phyloP scores from a whole-genome alignment of 345 rosid genomes.

The Dipteronia sinensis region DNA sequence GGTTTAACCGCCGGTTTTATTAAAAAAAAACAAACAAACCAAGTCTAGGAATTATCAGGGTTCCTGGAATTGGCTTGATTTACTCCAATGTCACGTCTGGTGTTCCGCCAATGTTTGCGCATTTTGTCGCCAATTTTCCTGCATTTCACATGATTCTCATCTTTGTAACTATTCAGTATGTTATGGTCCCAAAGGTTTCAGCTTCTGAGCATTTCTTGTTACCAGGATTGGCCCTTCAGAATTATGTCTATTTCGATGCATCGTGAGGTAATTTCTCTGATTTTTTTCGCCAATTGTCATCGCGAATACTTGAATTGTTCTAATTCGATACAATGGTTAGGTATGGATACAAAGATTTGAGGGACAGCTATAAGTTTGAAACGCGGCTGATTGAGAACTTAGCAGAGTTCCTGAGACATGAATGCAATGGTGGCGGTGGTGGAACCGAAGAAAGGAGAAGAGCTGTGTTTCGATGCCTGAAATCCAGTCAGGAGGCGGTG shows the following conservation, averaged over 20 bases:
- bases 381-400: slow-evolving; percentile 28
- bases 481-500: slow-evolving; percentile 23
- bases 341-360: slow-evolving; percentile 35
- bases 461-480: slow-evolving; percentile 19
- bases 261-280: slow-evolving; percentile 25
- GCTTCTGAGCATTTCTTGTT: slow-evolving; percentile 20
- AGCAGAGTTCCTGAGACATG: slow-evolving; percentile 20
- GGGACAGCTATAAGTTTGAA: slow-evolving; percentile 33
- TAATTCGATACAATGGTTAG: slow-evolving; percentile 1
- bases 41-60: slow-evolving; percentile 32
- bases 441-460: slow-evolving; percentile 1
- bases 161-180: slow-evolving; percentile 29
- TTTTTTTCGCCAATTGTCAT: not conserved
- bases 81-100: slow-evolving; percentile 32
- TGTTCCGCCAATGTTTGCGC: slow-evolving; percentile 38
- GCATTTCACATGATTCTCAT: slow-evolving; percentile 36
- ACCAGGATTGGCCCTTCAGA: slow-evolving; percentile 31
- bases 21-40: too few relatives aligned
- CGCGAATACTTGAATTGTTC: not conserved
- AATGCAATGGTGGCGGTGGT: not conserved
- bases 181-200: slow-evolving; percentile 37
- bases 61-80: slow-evolving; percentile 40
- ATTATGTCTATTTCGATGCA: slow-evolving; percentile 32
- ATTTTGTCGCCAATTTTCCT: slow-evolving; percentile 40
- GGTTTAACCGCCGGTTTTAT: too few relatives aligned